These are phyloP conservation scores for Talaromyces sp. DNA, from an alignment of 2,329 filamentous ascomycete species.

Conservation along the genomic window DNA sequence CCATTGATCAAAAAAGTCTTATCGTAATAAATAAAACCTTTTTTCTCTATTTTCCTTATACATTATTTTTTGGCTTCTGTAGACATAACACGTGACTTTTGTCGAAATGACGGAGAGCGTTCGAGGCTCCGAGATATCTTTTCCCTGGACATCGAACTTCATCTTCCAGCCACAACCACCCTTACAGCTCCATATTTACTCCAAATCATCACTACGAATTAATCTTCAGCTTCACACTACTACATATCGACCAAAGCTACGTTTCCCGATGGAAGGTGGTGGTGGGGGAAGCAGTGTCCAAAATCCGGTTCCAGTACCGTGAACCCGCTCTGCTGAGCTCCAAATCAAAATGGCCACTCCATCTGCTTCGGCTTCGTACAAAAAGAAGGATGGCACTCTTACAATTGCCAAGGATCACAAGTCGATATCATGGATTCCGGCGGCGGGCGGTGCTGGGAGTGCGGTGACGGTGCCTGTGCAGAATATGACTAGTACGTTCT, in stretches of 20 bases:
- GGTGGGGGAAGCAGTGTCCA: conserved; percentile 30
- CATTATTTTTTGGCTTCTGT: background rate
- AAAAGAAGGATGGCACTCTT: conserved; percentile 91
- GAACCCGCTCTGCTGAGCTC: conserved; percentile 23
- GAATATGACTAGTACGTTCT: conserved; percentile 73
- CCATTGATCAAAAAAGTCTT: background rate
- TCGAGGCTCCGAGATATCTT: background rate
- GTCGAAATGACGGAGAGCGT: background rate
- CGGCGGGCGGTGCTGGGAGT: conserved; percentile 58
- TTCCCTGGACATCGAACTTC: background rate
- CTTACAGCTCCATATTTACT: background rate
- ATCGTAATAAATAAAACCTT: background rate
- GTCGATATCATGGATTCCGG: conserved; percentile 77
- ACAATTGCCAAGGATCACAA: conserved; percentile 69
- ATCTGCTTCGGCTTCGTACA: conserved; percentile 72
- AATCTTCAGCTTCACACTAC: background rate
- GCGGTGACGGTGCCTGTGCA: conserved; percentile 66
- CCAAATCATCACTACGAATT: background rate
- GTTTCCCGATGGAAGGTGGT: conserved; percentile 17
- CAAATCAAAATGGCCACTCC: conserved; percentile 45
- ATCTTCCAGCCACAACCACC: background rate
- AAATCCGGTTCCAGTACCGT: conserved; percentile 32
- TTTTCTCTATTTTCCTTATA: background rate
- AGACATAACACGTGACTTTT: background rate
- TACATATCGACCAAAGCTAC: background rate